These are phyloP conservation scores for Firmiana major DNA, from an alignment of 345 rosid species.

Conservation along the genomic window DNA sequence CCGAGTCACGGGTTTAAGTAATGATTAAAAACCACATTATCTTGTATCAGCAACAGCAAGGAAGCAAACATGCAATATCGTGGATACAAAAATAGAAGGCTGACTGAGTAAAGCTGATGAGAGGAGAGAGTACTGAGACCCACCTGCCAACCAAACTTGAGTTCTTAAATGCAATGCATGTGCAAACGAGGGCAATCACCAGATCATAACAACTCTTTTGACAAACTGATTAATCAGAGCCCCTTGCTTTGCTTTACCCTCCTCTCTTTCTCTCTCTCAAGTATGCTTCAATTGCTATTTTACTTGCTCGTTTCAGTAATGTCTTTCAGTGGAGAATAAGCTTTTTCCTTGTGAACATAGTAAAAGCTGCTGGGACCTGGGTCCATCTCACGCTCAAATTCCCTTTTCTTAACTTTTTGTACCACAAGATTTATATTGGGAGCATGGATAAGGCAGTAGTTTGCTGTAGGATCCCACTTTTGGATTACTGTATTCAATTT, in stretches of 20 bases:
- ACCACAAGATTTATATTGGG: neutral
- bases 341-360: conserved; percentile 31
- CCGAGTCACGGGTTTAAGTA: neutral
- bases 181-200: conserved; percentile 30
- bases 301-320: neutral
- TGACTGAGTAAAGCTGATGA: neutral
- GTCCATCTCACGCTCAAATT: conserved; percentile 23
- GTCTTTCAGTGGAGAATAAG: conserved; percentile 18
- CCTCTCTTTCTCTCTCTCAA: neutral
- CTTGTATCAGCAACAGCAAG: neutral
- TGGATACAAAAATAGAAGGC: conserved; percentile 8
- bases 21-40: too few relatives aligned
- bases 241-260: conserved; percentile 10
- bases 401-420: conserved; percentile 5
- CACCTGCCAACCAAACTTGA: conserved; percentile 8
- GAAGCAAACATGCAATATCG: neutral
- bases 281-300: neutral
- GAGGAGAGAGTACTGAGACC: conserved; percentile 15
- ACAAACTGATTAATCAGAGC: neutral
- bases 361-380: conserved; percentile 27
- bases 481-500: neutral
- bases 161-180: conserved; percentile 41
- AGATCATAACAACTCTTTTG: neutral
- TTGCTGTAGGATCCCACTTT: neutral
- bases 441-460: neutral